These are phyloP conservation scores for Huntiella bhutanensis DNA, from an alignment of 2,329 filamentous ascomycete species.

Conservation along the genomic window DNA sequence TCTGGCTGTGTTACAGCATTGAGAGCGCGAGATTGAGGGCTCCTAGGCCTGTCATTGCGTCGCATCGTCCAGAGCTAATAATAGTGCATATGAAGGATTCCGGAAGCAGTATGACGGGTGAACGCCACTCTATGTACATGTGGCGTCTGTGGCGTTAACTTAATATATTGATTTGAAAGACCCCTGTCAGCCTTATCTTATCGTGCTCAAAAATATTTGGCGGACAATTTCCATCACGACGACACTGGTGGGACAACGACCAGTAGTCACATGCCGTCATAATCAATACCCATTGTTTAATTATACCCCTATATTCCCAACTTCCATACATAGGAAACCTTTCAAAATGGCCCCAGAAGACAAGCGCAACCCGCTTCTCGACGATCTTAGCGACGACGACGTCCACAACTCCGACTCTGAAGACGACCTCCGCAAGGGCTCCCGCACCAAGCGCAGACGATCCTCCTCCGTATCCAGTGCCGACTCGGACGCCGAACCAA, in stretches of 20 bases:
- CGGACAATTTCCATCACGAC: not conserved
- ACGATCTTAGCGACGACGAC: slow-evolving; percentile 31
- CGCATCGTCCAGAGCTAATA: too few relatives aligned
- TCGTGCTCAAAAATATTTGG: slow-evolving; percentile 11
- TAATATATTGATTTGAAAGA: too few relatives aligned
- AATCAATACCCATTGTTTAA: too few relatives aligned
- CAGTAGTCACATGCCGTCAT: too few relatives aligned
- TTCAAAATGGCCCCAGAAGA: slow-evolving; percentile 14
- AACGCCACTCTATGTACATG: too few relatives aligned
- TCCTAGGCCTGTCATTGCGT: too few relatives aligned
- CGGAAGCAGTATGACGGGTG: too few relatives aligned
- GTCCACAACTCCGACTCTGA: slow-evolving; percentile 48
- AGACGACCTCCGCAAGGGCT: slow-evolving; percentile 47
- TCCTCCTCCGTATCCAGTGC: slow-evolving; percentile 20
- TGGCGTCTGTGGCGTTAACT: too few relatives aligned
- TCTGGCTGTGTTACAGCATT: too few relatives aligned
- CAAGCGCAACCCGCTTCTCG: slow-evolving; percentile 10
- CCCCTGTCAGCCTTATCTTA: not conserved
- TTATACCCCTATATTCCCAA: too few relatives aligned
- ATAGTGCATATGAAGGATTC: too few relatives aligned
- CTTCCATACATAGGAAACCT: not conserved
- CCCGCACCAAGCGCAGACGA: slow-evolving; percentile 45
- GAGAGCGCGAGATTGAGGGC: not conserved
- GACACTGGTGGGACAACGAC: not conserved
- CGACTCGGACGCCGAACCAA: not conserved